phyloP scores from a whole-genome alignment of 768 basidiomycete genomes.

The Guyanaporus albipodus region DNA sequence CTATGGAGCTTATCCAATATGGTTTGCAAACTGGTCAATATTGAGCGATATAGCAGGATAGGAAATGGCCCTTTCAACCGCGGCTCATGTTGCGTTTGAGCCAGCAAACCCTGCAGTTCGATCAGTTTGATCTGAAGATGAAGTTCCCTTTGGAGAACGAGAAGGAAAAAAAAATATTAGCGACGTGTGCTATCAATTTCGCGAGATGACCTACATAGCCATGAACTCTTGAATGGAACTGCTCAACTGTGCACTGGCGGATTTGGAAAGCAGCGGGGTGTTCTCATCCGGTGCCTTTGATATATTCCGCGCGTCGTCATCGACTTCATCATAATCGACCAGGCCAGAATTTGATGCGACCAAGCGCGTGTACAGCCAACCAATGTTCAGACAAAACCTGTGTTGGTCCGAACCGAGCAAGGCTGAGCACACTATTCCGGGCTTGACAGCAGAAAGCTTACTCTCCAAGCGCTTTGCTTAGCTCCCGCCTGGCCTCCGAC shows the following conservation, averaged over 20 bases:
- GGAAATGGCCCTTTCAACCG: conserved; percentile 96
- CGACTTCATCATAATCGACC: conserved; percentile 37
- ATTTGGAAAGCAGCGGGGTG: conserved; percentile 31
- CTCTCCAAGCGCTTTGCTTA: conserved; percentile 85
- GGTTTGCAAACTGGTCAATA: conserved; percentile 77
- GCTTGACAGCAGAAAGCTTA: conserved; percentile 33
- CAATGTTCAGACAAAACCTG: conserved; percentile 90
- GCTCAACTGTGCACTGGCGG: conserved; percentile 43
- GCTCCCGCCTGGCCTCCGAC: conserved; percentile 83
- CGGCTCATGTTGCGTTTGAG: conserved; percentile 89
- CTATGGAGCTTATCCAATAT: conserved; percentile 89
- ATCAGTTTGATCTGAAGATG: conserved; percentile 91
- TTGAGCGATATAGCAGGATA: conserved; percentile 74
- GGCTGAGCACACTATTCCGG: background rate
- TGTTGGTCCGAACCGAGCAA: conserved; percentile 1
- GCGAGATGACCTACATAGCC: conserved; percentile 64
- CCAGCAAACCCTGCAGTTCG: conserved; percentile 77
- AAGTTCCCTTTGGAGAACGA: conserved; percentile 77
- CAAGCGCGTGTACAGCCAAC: conserved; percentile 91
- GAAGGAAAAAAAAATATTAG: conserved; percentile 6
- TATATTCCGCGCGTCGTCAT: conserved; percentile 2
- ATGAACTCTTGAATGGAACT: conserved; percentile 82
- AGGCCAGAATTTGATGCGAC: conserved; percentile 83
- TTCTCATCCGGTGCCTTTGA: conserved; percentile 24
- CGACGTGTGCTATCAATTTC: background rate